Base-by-base conservation (phyloP, 441 rosid species). In the Arabidopsis hybrid region DNA sequence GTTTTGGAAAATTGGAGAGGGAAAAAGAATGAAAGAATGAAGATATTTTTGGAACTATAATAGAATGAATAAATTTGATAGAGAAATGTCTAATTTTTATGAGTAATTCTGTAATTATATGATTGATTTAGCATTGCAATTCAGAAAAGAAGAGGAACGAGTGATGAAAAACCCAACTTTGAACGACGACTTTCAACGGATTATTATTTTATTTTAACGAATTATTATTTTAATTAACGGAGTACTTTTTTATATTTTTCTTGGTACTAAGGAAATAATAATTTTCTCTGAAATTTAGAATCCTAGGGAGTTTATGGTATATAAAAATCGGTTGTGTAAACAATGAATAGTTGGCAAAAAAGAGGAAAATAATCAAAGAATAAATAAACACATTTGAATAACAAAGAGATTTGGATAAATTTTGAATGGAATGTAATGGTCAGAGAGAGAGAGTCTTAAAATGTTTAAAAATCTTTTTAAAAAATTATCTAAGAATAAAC, bases 181-280 rank as follows among this genome's bases (percentile, higher is more conserved):
- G 80, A 68, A 70, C 80, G 60, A 70, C 34, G 80, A 76, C 80
- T 76, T 76, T 65, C 60, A 68, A 62, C 65, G 50, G 8, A 12
- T 53, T 46, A 36, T 29, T 8, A 45, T n/a, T 75, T 69, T 16
- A 36, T 29, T 75, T 69, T n/a, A n/a, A n/a, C n/a, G n/a, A n/a
- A n/a, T n/a, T n/a, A n/a, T n/a, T n/a, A n/a, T n/a, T n/a, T n/a
- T n/a, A n/a, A n/a, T n/a, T n/a, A 50, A 43, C 42, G 31, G 9
- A 26, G 35, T 40, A 6, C 3, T 17, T 10, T 3, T 29, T 7
- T 1, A 42, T 14, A 46, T 6, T 17, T 10, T 60, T 6, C 13
- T 10, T 36, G 32, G 38, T 45, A 14, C n/a, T 6, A 6, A 56
- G 40, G 18, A 2, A 38, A 45, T 21, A 9, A 6, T 63, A 7